Evolutionary conservation across 345 rosid genomes (phyloP).

Genomic region (Melaleuca quinquenervia): DNA sequence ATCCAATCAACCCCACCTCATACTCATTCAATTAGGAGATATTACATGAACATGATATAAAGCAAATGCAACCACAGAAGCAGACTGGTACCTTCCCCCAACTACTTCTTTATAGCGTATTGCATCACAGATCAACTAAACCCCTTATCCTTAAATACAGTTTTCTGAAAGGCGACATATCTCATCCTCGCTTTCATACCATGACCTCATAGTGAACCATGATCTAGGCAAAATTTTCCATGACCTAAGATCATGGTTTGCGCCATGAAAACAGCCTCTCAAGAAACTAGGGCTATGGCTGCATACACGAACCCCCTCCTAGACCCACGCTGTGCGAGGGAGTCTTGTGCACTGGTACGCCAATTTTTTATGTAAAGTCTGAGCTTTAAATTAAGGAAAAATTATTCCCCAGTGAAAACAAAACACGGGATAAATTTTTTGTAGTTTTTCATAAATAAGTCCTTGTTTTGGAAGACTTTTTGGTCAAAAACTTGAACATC

Average conservation of each 20-base stretch:
- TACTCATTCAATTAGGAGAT: background rate
- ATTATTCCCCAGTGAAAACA: background rate
- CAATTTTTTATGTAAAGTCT: background rate
- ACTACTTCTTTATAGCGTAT: background rate
- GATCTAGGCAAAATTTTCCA: too few species aligned
- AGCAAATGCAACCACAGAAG: background rate
- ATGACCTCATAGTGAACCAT: too few species aligned
- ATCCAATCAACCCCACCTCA: background rate
- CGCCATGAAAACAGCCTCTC: background rate
- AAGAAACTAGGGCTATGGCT: background rate
- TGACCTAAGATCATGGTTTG: background rate
- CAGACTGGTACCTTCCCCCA: background rate
- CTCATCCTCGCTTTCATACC: too few species aligned
- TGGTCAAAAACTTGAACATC: background rate
- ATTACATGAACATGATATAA: background rate
- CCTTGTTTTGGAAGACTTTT: background rate
- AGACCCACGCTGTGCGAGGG: background rate
- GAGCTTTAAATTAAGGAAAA: background rate
- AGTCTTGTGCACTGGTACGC: background rate
- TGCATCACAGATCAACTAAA: too few species aligned
- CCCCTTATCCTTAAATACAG: too few species aligned
- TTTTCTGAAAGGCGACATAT: too few species aligned
- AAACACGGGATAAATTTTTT: background rate
- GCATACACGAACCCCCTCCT: background rate
- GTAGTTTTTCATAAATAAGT: background rate